Conservation (phyloP, 352 stramenopile species). For the Phytopythium delawarense region DNA sequence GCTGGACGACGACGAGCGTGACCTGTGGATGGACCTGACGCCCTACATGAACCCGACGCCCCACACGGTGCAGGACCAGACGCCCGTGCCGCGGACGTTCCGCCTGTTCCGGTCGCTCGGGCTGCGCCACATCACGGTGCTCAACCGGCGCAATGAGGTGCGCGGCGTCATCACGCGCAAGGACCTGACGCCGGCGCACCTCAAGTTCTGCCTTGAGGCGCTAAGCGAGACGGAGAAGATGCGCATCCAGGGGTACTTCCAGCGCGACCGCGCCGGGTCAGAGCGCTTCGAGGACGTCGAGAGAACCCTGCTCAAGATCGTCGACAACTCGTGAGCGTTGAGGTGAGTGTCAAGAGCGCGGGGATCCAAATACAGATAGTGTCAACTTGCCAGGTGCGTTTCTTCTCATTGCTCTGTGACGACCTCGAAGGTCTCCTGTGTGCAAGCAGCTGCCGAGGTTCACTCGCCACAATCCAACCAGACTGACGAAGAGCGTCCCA, state of each 20-base stretch:
- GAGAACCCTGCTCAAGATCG: conserved; percentile 66
- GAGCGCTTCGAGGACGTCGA: background rate
- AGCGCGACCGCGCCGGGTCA: conserved; percentile 55
- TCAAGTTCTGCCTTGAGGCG: conserved; percentile 75
- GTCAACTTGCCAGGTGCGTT: too few relatives aligned
- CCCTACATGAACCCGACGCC: conserved; percentile 98
- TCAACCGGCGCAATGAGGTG: conserved; percentile 92
- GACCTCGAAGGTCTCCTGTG: too few relatives aligned
- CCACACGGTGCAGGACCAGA: conserved; percentile 94
- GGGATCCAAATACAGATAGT: too few relatives aligned
- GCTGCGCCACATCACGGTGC: conserved; percentile 93
- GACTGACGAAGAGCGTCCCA: too few relatives aligned
- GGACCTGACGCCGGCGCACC: conserved; percentile 77
- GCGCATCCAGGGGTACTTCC: conserved; percentile 84
- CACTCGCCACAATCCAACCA: too few relatives aligned
- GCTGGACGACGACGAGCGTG: conserved; percentile 79
- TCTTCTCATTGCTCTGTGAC: too few relatives aligned
- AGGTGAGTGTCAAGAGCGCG: too few relatives aligned
- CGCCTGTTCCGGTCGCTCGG: conserved; percentile 95
- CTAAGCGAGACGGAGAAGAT: conserved; percentile 80
- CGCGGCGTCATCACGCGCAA: conserved; percentile 83
- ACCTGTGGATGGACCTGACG: conserved; percentile 92
- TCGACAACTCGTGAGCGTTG: conserved; percentile 69
- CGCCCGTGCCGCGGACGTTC: conserved; percentile 94
- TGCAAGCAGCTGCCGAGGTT: too few relatives aligned